phyloP scores from a whole-genome alignment of 2,329 filamentous ascomycete species.

The Botrytis hyacinthi region DNA sequence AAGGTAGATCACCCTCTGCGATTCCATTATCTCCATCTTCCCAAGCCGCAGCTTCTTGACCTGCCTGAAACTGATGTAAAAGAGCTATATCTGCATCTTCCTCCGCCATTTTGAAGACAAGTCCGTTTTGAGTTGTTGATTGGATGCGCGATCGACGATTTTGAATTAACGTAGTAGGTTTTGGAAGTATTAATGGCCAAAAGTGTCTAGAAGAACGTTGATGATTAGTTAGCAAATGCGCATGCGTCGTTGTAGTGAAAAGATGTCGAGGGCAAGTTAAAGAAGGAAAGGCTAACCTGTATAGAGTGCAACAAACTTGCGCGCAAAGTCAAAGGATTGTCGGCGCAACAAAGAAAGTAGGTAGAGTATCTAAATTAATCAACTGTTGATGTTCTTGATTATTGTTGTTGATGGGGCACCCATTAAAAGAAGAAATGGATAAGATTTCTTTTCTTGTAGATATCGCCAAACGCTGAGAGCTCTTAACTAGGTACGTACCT shows the following conservation, averaged over 20 bases:
- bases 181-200: neutral
- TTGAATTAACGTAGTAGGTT: neutral
- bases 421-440: neutral
- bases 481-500: neutral
- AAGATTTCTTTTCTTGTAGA: neutral
- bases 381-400: neutral
- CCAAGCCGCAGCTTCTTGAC: conserved; percentile 38
- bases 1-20: conserved; percentile 36
- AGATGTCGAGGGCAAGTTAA: neutral
- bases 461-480: neutral
- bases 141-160: neutral
- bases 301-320: neutral
- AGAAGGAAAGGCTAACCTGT: neutral
- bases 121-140: conserved; percentile 7
- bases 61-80: conserved; percentile 40
- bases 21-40: conserved; percentile 34
- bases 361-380: neutral
- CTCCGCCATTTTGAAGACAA: conserved; percentile 37
- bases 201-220: neutral
- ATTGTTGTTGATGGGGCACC: neutral
- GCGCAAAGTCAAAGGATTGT: conserved; percentile 8
- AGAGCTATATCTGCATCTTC: conserved; percentile 41
- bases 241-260: neutral
- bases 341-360: conserved; percentile 14
- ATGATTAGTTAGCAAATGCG: neutral